Base-by-base conservation (phyloP, 805 yeast species). In the Kuraishia piskuri region DNA sequence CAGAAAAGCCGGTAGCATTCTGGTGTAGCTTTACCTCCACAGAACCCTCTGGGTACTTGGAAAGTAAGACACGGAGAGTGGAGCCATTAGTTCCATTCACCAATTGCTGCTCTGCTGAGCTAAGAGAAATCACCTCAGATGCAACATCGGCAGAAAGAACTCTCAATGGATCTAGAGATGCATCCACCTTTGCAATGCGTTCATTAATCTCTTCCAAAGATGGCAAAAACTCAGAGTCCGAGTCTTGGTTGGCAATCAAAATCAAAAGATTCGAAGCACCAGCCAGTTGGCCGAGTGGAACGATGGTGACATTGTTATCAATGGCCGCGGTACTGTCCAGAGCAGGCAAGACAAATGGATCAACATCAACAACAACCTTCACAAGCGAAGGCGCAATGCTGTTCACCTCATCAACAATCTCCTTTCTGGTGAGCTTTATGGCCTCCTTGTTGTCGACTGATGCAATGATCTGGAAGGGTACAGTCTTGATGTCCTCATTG, bases 391-490 rank as follows among this genome's bases (percentile, higher is more conserved):
- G 96, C 8, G 89, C 73, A 53, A 85, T 76, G 52, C 75, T 72
- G 68, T 89, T 90, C 53, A 94, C 96, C 21, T 76, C 69, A 37
- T 80, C 75, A 54, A 94, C 89, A 55, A 94, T 74, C 20, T 80
- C 80, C 58, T 82, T 83, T 68, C 91, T 88, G 40, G 90, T 87
- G 14, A 66, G 61, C 64, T 84, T 50, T 7, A 71, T 76, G 2
- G 80, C 80, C 26, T 69, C 76, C 52, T 75, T 65, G 9, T 62
- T 69, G 22, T 70, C 78, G 48, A 73, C 68, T 48, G 70, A 61
- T 37, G 86, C 84, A 36, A 80, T 75, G 56, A 92, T 80, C 58
- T 83, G 86, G 57, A 88, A 75, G 9, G 76, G 71, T 46, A 87
- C 87, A 23, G 76, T 64, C 22, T 72, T 61, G 24, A 63, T 53